Evolutionary conservation across 371 early-diverging fungal genomes (phyloP).

Genomic region (Gilbertella persicaria): DNA sequence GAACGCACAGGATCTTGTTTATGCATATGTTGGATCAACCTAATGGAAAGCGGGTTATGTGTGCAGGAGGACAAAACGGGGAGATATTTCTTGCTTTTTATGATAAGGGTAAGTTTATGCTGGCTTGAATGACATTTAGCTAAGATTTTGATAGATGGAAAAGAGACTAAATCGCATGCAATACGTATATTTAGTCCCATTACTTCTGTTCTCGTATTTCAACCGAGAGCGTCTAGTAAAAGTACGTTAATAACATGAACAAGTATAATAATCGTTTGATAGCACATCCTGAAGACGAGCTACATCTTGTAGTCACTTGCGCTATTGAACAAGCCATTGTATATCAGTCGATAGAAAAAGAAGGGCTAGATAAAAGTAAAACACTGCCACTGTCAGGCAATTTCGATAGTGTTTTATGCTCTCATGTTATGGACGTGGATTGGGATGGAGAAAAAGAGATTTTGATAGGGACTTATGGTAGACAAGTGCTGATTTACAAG

Average conservation of each 20-base stretch:
- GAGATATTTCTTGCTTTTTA: slow-evolving; percentile 51
- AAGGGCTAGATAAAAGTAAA: slow-evolving; percentile 42
- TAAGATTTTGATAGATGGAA: slow-evolving; percentile 20
- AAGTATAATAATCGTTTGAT: neutral
- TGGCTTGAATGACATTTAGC: neutral
- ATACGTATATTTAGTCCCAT: slow-evolving; percentile 49
- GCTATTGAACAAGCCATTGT: slow-evolving; percentile 66
- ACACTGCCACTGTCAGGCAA: slow-evolving; percentile 57
- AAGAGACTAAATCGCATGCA: slow-evolving; percentile 33
- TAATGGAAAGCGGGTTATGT: slow-evolving; percentile 47
- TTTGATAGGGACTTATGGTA: slow-evolving; percentile 73
- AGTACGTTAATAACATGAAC: slow-evolving; percentile 16
- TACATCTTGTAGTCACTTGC: slow-evolving; percentile 63
- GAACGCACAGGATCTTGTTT: slow-evolving; percentile 44
- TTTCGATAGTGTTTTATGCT: slow-evolving; percentile 69
- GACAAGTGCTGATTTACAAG: slow-evolving; percentile 74
- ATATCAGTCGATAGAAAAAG: slow-evolving; percentile 50
- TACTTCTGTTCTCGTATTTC: slow-evolving; percentile 49
- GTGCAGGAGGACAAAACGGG: slow-evolving; percentile 67
- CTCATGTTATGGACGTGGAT: slow-evolving; percentile 75
- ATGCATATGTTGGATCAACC: slow-evolving; percentile 53
- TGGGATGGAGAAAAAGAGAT: slow-evolving; percentile 75
- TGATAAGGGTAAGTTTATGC: slow-evolving; percentile 21
- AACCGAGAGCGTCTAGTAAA: slow-evolving; percentile 48
- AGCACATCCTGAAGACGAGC: slow-evolving; percentile 29